Percentiles rank a stretch among this genome's conserved stretches.
Conservation (phyloP, 805 yeast genomes). For the Jamesozyma jinghongensis region DNA sequence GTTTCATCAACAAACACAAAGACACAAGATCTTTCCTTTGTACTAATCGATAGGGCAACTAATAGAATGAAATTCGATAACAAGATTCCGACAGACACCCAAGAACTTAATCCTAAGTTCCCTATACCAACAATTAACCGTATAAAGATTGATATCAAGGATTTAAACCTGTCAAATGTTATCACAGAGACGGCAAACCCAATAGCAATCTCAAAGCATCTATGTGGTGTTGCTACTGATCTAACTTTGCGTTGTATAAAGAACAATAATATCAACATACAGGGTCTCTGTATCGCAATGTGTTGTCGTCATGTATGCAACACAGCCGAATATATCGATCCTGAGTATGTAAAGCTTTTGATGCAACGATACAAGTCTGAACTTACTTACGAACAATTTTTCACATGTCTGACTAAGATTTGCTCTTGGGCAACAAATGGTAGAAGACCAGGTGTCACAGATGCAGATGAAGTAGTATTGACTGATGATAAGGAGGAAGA, state of each 20-base stretch:
- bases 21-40: conserved; percentile 24
- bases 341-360: conserved; percentile 25
- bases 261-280: conserved; percentile 29
- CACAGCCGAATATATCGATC: conserved; percentile 35
- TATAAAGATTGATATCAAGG: conserved; percentile 68
- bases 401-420: conserved; percentile 47
- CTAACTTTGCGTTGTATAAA: conserved; percentile 59
- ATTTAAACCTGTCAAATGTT: conserved; percentile 47
- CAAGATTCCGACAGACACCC: conserved; percentile 50
- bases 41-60: conserved; percentile 68
- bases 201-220: conserved; percentile 74
- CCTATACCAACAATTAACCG: conserved; percentile 4
- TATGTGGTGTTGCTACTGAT: conserved; percentile 94
- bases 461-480: conserved; percentile 23
- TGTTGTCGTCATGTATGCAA: conserved; percentile 85
- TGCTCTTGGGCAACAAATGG: conserved; percentile 91
- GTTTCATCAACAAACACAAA: neutral
- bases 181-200: neutral
- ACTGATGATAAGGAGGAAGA: neutral
- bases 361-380: conserved; percentile 29
- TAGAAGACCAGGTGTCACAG: conserved; percentile 33
- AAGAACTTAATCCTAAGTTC: conserved; percentile 12
- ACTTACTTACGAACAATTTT: conserved; percentile 28
- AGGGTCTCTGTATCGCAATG: conserved; percentile 75
- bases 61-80: conserved; percentile 71